Base-by-base conservation (phyloP, 2,329 filamentous ascomycete genomes). In the Emmonsia crescens region DNA sequence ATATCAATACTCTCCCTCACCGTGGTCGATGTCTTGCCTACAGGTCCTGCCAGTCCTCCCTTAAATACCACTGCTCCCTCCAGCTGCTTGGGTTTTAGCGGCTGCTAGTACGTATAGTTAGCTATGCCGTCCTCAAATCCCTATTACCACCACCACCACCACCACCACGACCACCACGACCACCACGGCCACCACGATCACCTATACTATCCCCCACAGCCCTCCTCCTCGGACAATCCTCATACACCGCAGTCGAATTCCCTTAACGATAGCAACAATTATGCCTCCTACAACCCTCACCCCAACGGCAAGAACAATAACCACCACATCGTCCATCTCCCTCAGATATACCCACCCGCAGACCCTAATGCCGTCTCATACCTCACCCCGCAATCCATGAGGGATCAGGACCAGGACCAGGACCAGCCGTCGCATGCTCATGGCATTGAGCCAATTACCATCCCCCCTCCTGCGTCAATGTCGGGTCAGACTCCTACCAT, bases 81-180 rank as follows among this genome's bases (percentile, higher is more conserved):
- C 33, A 36, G 33, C 33, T 36, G 33, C 33, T 9, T 36, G 5
- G 5, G 33, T 10, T 9, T 36, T 36, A 9, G 33, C 33, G 42
- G 16, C 49, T 33, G 49, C 24, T 52, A 31, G 24, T 19, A 19
- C 49, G 40, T 2, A 21, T n/a, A 31, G 49, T 2, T 5, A 51
- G 5, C 21, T 27, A 29, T 52, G 29, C 27, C 27, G 24, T 19
- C 49, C 8, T 52, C 49, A 4, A 62, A 62, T 66, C 64, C 62
- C 63, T 64, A 62, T 65, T 63, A 55, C 61, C 67, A 68, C 66
- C 66, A 60, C 59, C 61, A 64, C 64, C 67, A 64, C 65, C 51
- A 66, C 61, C n/a, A n/a, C 66, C 66, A 60, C 59, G 62, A 64
- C 64, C 67, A 64, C 65, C 51, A 66, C 61, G 27, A 59, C 63